Base-by-base conservation (phyloP, 2,329 filamentous ascomycete genomes). In the Thermochaetoides dissita region DNA sequence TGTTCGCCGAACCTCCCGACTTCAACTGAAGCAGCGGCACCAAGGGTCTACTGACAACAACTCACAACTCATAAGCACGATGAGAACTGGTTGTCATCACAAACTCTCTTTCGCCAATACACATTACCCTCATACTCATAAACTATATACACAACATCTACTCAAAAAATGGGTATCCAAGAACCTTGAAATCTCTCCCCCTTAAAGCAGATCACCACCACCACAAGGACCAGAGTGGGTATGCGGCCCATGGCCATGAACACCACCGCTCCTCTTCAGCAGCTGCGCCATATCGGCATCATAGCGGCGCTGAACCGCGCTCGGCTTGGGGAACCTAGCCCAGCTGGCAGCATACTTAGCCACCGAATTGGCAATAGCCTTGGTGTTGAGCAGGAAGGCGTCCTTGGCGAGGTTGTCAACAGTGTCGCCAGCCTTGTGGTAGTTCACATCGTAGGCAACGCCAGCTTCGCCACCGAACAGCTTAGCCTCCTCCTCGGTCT, bases 381-480 rank as follows among this genome's bases (percentile, higher is more conserved):
- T 59, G 17, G 64, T 62, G 56, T 67, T 68, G 46, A 67, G 48
- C 11, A 66, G 57, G 56, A 59, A 69, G 6, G 67, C 67, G 36
- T 65, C 64, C 40, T 60, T 47, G 51, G 61, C 60, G n/a, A 53
- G 44, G 46, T 54, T 54, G 40, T 48, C 38, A 30, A 53, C 57
- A 32, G 60, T 60, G 46, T 72, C 69, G 35, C 66, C 64, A 1
- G 55, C 48, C 44, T 62, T 51, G 56, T 72, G 63, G 57, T 69
- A 67, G 62, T 67, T 63, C 51, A 61, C 49, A 46, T 71, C 61
- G 51, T 64, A 64, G 39, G 64, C 57, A 28, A 65, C 58, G 46
- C 67, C 77, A 8, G 70, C 75, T 49, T 68, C 59, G 12, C 79
- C 79, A 8, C 79, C 79, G 48, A 81, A 83, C 53, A 74, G 58